Base-by-base conservation (phyloP, 169 alveolate species). In the Plasmodium fragile region DNA sequence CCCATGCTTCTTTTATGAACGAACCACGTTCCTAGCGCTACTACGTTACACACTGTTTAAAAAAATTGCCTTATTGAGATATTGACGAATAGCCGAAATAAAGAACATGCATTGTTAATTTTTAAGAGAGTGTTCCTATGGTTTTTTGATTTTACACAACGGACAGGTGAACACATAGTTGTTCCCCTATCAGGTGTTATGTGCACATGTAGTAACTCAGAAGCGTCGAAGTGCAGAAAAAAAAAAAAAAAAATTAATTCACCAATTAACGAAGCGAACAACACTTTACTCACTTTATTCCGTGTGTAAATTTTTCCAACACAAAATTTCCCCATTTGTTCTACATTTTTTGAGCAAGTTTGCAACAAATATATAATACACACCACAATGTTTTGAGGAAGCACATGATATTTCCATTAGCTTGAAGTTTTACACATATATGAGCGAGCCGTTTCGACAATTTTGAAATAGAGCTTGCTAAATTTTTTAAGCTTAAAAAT, bases 381-480 rank as follows among this genome's bases (percentile, higher is more conserved):
- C 34, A 78, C 39, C 71, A 78, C 83, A 25, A 13, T 78, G 69
- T 78, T 78, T 78, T 78, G 83, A 78, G 41, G 41, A 45, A 78
- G 69, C 72, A 78, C 69, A n/a, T 78, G 83, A 6, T 13, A 41
- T 30, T 8, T n/a, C 30, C 75, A 18, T 65, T 28, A 22, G 30
- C 6, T 65, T 25, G 36, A 65, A 18, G 75, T 65, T 65, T 65
- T 65, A 65, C 30, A 28, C 16, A 65, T 25, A 25, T 65, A 4
- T 30, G 49, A n/a, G 30, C 4, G 25, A 41, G 49, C 25, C 32
- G 43, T 41, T 34, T 22, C 69, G 45, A 49, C 69, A 11, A 30
- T n/a, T 78, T 78, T 78, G 34, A 78, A 36, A 78, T 78, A 78
- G 18, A 43, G 39, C 83, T 78, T 78, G 83, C 53, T 41, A 78